phyloP scores from a whole-genome alignment of 1,139 yeast species.

The Debaryomycetaceae sp. region DNA sequence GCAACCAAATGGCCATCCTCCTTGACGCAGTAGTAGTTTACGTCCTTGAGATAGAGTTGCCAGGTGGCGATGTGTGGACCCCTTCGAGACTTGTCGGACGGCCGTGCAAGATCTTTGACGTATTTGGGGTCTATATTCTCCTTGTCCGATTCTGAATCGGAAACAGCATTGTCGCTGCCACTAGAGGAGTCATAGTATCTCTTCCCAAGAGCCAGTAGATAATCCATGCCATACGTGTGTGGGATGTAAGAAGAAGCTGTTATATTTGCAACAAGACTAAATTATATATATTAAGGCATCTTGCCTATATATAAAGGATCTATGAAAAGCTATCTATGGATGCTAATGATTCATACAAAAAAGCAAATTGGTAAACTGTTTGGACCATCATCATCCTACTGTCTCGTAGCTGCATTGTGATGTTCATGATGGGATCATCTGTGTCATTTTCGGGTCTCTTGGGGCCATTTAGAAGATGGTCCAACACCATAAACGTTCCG shows the following conservation, averaged over 20 bases:
- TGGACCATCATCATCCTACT: conserved; percentile 70
- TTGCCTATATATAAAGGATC: not conserved
- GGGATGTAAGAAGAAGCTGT: no score
- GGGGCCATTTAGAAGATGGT: conserved; percentile 32
- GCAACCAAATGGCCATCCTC: not conserved
- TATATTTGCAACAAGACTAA: not conserved
- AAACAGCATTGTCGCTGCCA: no score
- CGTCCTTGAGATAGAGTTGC: not conserved
- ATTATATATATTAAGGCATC: no score
- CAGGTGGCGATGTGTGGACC: not conserved
- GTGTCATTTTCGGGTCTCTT: not conserved
- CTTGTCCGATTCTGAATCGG: not conserved
- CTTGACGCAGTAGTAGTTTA: not conserved
- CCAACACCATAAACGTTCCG: conserved; percentile 72
- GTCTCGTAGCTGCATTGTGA: conserved; percentile 46
- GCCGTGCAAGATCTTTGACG: not conserved
- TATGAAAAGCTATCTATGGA: not conserved
- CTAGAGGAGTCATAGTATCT: no score
- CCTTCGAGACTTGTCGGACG: not conserved
- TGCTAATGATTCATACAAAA: conserved; percentile 33
- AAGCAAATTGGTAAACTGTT: conserved; percentile 52
- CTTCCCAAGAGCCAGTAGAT: no score
- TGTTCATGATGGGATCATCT: conserved; percentile 24
- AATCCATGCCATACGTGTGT: no score
- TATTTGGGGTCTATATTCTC: not conserved